Evolutionary conservation across 306 rosid genomes (phyloP).

Genomic region (Lathyrus aphaca): DNA sequence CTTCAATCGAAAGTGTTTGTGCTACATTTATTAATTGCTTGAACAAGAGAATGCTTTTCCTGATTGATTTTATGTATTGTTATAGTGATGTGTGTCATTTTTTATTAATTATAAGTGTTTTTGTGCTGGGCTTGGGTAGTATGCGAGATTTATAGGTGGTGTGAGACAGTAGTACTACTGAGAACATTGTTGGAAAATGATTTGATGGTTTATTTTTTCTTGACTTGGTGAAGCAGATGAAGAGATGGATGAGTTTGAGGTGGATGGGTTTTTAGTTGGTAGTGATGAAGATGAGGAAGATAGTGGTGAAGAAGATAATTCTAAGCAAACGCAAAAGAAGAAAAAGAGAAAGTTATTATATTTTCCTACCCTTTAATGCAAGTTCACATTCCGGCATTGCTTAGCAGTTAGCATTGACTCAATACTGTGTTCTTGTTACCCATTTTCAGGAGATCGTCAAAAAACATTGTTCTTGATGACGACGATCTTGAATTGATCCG

Average conservation of each 20-base stretch:
- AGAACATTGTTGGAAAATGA: not conserved
- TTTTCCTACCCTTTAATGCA: constrained; percentile 11
- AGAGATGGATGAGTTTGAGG: constrained; percentile 47
- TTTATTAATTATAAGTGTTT: not conserved
- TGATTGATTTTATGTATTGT: not conserved
- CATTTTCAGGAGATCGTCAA: constrained; percentile 43
- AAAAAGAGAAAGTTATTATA: constrained; percentile 40
- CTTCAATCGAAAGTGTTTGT: not conserved
- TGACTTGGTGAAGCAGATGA: constrained; percentile 40
- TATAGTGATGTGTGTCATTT: not conserved
- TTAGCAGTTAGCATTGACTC: not conserved
- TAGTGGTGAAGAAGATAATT: constrained; percentile 17
- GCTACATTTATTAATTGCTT: not conserved
- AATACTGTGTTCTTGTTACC: constrained; percentile 8
- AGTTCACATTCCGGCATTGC: constrained; percentile 23
- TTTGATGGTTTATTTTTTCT: constrained; percentile 17
- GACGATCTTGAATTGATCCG: constrained; percentile 56
- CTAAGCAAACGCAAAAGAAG: constrained; percentile 31
- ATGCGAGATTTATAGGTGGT: constrained; percentile 7
- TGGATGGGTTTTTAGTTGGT: constrained; percentile 49
- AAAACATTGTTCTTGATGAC: constrained; percentile 42
- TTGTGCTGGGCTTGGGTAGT: constrained; percentile 3
- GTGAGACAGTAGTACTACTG: not conserved
- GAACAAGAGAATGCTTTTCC: not conserved
- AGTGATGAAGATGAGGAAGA: constrained; percentile 36